Evolutionary conservation across 2,329 filamentous ascomycete species (phyloP).

Genomic region (Alternaria arborescens): DNA sequence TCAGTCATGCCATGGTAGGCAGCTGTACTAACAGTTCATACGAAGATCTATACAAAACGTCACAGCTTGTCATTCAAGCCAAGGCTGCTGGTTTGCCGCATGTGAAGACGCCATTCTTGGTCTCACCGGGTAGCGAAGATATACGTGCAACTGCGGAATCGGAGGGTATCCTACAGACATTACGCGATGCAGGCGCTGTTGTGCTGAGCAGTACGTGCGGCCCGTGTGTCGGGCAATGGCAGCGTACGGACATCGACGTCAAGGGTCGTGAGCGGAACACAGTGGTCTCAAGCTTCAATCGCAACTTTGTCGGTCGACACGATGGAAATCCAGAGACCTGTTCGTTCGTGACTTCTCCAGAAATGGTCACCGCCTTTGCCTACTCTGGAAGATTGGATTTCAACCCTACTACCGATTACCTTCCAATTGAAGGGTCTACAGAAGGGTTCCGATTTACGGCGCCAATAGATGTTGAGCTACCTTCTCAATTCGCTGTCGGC

Average conservation of each 20-base stretch:
- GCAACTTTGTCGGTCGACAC: conserved; percentile 51
- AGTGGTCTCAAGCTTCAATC: conserved; percentile 49
- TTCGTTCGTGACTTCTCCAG: conserved; percentile 60
- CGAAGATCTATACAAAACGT: conserved; percentile 47
- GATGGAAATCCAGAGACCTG: conserved; percentile 57
- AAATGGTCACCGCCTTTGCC: conserved; percentile 10
- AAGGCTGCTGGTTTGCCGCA: conserved; percentile 38
- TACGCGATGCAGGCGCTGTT: conserved; percentile 35
- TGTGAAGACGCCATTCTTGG: conserved; percentile 42
- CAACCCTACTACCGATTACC: conserved; percentile 1
- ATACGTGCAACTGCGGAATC: conserved; percentile 45
- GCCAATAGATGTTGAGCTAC: conserved; percentile 39
- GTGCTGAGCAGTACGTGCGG: conserved; percentile 49
- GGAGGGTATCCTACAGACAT: conserved; percentile 36
- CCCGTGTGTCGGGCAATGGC: conserved; percentile 50
- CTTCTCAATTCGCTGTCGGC: conserved; percentile 32
- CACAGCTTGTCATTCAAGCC: conserved; percentile 42
- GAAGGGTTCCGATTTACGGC: conserved; percentile 36
- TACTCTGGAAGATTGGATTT: background rate
- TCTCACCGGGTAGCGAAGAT: conserved; percentile 49
- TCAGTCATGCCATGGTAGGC: conserved; percentile 46
- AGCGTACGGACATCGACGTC: conserved; percentile 43
- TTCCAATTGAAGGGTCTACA: conserved; percentile 17
- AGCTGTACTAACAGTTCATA: conserved; percentile 48
- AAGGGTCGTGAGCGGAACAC: conserved; percentile 41